Evolutionary conservation across 2,329 filamentous ascomycete genomes (phyloP), one percentile per base, ranked within the genome.

Genomic region (Leptoxyphium fumago): DNA sequence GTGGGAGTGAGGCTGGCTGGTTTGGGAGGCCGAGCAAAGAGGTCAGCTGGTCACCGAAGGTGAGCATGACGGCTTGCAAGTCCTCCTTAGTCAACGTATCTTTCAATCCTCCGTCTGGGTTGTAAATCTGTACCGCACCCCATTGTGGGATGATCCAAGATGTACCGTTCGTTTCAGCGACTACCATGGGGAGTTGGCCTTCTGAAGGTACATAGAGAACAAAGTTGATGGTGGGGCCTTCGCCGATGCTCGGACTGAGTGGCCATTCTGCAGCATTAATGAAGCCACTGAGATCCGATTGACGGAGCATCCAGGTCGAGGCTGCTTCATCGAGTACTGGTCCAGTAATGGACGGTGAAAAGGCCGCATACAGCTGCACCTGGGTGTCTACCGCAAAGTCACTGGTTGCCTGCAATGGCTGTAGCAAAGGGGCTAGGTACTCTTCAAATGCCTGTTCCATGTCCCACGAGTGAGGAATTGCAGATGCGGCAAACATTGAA

Each of bases 231-330:
- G 91, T 98, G 1, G 91, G 91, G 0, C 89, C 89, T 14, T 78
- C 79, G 38, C 88, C 91, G 52, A 98, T 96, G 45, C 86, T 94
- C 0, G 89, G 89, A 49, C 84, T 94, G 2, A 98, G 66, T 0
- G 91, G 91, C 91, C 91, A 98, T 65, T 98, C 91, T 2, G 91
- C 91, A 2, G 89, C 88, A 57, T 98, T 98, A 63, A 98, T 87
- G 58, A 98, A 98, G 1, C 84, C 88, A 32, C 85, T 86, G 1
- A 98, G 72, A 55, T 94, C 87, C 53, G 94, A 83, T 59, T 86
- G 88, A 55, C 76, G 79, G 30, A 98, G 67, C 0, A 69, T 74
- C 77, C 77, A 81, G 29, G 82, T 72, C 18, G 79, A 65, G n/a
- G 62, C 62, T 1, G 60, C 46, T 18, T 70, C 63, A 44, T 77